Conservation (phyloP, 805 yeast species). For the baker's yeast (Saccharomyces cerevisiae) region DNA sequence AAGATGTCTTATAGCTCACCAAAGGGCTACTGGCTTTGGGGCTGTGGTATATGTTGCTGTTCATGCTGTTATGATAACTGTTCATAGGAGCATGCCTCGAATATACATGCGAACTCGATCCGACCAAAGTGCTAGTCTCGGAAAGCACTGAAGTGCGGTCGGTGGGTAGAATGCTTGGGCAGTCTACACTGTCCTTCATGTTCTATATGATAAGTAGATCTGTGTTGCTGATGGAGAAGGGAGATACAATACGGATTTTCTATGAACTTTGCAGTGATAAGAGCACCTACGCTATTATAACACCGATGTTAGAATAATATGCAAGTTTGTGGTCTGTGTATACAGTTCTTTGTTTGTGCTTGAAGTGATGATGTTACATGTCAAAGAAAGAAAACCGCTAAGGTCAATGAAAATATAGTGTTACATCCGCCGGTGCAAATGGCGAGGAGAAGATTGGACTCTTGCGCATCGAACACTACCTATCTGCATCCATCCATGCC, state of each 20-base stretch:
- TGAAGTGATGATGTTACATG: not conserved
- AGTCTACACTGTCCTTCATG: not conserved
- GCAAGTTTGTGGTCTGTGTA: not conserved
- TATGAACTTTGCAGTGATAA: not conserved
- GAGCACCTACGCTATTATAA: not conserved
- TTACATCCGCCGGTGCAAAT: not conserved
- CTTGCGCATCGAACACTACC: not conserved
- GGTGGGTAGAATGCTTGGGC: not conserved
- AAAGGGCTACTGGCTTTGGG: not conserved
- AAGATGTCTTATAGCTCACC: not conserved
- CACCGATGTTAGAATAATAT: not conserved
- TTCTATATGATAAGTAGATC: not conserved
- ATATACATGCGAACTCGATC: not conserved
- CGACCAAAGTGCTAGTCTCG: not conserved
- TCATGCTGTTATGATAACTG: not conserved
- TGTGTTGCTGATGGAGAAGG: not conserved
- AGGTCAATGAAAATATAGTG: not conserved
- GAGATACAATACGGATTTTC: not conserved
- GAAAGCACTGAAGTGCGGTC: not conserved
- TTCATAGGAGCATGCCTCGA: not conserved
- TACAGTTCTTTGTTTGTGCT: not conserved
- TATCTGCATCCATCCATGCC: not conserved
- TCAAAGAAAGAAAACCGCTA: not conserved
- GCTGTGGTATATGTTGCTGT: not conserved
- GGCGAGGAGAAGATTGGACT: not conserved